These are phyloP conservation scores for Polyplosphaeria fusca DNA, from an alignment of 495 filamentous ascomycete genomes.

Conservation along the genomic window DNA sequence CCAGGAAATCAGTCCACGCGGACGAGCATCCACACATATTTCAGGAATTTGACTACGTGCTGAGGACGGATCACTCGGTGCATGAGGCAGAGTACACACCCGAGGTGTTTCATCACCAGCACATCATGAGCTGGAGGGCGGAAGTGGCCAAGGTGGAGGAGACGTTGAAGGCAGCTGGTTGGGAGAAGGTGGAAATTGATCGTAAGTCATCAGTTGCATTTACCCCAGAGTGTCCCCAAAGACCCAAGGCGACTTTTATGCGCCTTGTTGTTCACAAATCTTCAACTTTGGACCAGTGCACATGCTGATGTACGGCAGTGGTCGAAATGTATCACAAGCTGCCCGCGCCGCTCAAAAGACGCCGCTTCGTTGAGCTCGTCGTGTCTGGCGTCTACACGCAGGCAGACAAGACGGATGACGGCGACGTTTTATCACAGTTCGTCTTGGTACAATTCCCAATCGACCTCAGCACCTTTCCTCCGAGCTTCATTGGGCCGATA, in stretches of 20 bases:
- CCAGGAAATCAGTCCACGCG: slow-evolving; percentile 60
- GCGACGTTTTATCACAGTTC: slow-evolving; percentile 11
- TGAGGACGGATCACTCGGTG: slow-evolving; percentile 61
- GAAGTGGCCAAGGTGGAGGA: slow-evolving; percentile 41
- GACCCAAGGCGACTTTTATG: background rate
- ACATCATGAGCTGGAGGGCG: slow-evolving; percentile 54
- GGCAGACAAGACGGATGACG: background rate
- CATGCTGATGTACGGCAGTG: background rate
- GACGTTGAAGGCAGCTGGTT: slow-evolving; percentile 41
- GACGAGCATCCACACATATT: slow-evolving; percentile 58
- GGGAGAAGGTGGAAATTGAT: slow-evolving; percentile 52
- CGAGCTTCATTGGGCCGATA: too few species aligned
- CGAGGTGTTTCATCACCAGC: slow-evolving; percentile 54
- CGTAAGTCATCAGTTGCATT: slow-evolving; percentile 46
- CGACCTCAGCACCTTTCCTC: slow-evolving; percentile 36
- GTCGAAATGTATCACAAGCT: slow-evolving; percentile 53
- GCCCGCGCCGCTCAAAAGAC: slow-evolving; percentile 49
- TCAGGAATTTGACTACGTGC: slow-evolving; percentile 59
- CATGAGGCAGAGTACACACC: slow-evolving; percentile 73
- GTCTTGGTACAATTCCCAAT: slow-evolving; percentile 42
- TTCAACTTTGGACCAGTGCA: background rate
- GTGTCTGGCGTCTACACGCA: slow-evolving; percentile 36
- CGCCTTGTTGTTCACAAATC: background rate
- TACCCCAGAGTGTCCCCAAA: background rate
- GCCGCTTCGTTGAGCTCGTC: slow-evolving; percentile 56